Evolutionary conservation across 192 early-diverging fungal species (phyloP).

Genomic region (Powellomyces hirtus): DNA sequence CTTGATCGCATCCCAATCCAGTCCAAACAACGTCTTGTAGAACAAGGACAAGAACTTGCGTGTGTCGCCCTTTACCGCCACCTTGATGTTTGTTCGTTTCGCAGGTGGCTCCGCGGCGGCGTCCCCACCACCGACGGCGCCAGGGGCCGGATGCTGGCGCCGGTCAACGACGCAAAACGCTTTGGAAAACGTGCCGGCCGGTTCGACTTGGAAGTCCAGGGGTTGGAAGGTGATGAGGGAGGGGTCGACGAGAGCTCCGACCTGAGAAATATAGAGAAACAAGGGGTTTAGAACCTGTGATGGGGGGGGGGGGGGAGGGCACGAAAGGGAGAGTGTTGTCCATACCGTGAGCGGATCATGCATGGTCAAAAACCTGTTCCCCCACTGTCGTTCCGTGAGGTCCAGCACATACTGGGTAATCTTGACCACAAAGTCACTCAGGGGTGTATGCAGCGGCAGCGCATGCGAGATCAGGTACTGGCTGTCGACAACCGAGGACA

Average conservation of each 20-base stretch:
- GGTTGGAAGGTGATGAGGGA: conserved; percentile 10
- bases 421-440: conserved; percentile 18
- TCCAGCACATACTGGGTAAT: conserved; percentile 22
- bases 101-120: neutral
- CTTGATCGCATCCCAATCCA: conserved; percentile 20
- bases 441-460: conserved; percentile 16
- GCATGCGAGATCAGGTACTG: conserved; percentile 22
- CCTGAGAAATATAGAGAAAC: neutral
- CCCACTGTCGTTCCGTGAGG: conserved; percentile 15
- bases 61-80: conserved; percentile 17
- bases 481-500: conserved; percentile 13
- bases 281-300: neutral
- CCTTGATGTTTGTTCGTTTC: conserved; percentile 19
- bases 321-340: neutral
- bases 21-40: conserved; percentile 20
- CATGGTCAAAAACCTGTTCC: conserved; percentile 16
- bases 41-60: conserved; percentile 14
- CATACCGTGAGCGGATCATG: conserved; percentile 24
- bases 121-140: neutral
- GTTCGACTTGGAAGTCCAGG: conserved; percentile 27
- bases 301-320: neutral
- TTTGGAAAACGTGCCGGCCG: conserved; percentile 13
- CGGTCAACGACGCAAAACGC: conserved; percentile 23
- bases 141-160: neutral
- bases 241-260: conserved; percentile 17